These are phyloP conservation scores for Wallacemonas collosoma DNA, from an alignment of 208 protist species.

Conservation along the genomic window DNA sequence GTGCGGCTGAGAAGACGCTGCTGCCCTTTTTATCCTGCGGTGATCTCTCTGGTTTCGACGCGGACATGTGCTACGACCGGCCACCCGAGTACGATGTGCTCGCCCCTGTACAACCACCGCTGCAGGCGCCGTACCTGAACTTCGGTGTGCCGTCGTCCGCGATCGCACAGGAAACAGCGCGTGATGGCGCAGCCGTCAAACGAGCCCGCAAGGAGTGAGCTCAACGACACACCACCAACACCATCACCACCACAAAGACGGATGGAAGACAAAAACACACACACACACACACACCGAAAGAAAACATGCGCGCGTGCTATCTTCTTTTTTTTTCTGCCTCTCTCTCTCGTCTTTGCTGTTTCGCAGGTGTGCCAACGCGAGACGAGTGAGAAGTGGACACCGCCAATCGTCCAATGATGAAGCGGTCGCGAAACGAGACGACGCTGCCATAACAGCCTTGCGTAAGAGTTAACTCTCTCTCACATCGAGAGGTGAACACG, in stretches of 20 bases:
- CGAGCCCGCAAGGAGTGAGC: neutral
- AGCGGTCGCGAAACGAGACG: too few relatives aligned
- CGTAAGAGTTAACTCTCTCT: too few relatives aligned
- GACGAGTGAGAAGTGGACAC: neutral
- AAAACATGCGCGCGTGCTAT: slow-evolving; percentile 1
- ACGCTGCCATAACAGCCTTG: too few relatives aligned
- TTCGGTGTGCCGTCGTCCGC: too few relatives aligned
- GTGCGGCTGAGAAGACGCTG: slow-evolving; percentile 32
- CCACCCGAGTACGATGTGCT: slow-evolving; percentile 36
- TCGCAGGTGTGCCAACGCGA: neutral
- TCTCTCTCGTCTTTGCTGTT: neutral
- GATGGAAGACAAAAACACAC: neutral
- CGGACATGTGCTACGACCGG: slow-evolving; percentile 90
- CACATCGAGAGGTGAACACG: too few relatives aligned
- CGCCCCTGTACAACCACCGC: slow-evolving; percentile 68
- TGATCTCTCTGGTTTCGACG: slow-evolving; percentile 94
- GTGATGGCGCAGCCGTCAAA: neutral
- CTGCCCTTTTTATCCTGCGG: slow-evolving; percentile 98
- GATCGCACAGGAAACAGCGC: neutral
- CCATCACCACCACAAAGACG: neutral
- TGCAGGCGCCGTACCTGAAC: slow-evolving; percentile 74
- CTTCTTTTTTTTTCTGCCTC: neutral
- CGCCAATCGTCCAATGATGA: too few relatives aligned
- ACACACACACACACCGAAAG: neutral
- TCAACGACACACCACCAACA: neutral